phyloP scores from a whole-genome alignment of 2,329 filamentous ascomycete species.

The Pseudopyricularia cyperi region DNA sequence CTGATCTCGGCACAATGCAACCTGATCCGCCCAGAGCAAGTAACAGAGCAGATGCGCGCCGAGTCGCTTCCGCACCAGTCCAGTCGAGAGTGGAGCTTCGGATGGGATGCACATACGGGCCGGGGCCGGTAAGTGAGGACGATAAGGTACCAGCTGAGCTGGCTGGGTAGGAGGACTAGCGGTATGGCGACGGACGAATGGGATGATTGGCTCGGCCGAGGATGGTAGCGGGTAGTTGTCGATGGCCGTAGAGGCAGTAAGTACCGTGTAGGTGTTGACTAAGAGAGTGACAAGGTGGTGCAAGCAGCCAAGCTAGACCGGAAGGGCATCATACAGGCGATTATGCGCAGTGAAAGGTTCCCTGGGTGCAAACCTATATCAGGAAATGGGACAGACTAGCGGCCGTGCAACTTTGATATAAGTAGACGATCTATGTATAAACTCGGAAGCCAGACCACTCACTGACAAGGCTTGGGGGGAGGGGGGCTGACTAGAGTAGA shows the following conservation, averaged over 20 bases:
- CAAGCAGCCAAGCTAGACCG: not conserved
- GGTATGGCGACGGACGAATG: not conserved
- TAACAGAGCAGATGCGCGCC: not conserved
- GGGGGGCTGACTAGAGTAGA: not conserved
- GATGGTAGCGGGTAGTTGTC: not conserved
- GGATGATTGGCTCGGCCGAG: not conserved
- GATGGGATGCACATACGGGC: not conserved
- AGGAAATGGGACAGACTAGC: not conserved
- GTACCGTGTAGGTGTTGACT: not conserved
- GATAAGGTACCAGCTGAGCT: not conserved
- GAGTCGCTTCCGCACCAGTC: not conserved
- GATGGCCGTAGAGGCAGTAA: not conserved
- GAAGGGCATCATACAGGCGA: not conserved
- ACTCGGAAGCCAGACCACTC: not conserved
- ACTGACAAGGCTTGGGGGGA: not conserved
- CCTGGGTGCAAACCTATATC: not conserved
- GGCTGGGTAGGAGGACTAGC: not conserved
- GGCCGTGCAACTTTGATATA: not conserved
- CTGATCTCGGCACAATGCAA: not conserved
- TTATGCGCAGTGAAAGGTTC: not conserved
- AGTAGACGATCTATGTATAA: not conserved
- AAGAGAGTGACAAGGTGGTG: not conserved
- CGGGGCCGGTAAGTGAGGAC: not conserved
- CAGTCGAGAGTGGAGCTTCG: not conserved
- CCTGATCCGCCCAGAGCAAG: not conserved